Evolutionary conservation across 768 basidiomycete species (phyloP).

Genomic region (Boletellus sp.): DNA sequence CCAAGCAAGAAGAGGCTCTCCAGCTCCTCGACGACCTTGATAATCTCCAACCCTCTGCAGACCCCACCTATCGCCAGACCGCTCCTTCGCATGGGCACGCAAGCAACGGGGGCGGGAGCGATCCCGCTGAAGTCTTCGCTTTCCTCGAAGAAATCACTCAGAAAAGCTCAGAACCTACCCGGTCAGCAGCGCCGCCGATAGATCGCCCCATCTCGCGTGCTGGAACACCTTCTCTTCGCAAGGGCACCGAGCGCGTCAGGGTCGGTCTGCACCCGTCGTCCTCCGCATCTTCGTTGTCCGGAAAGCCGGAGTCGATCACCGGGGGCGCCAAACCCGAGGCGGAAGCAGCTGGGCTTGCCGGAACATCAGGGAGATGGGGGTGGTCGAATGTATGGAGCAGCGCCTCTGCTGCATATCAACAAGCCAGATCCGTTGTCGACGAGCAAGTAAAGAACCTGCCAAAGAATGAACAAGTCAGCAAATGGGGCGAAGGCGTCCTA

Average conservation of each 20-base stretch:
- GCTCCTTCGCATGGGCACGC: constrained; percentile 20
- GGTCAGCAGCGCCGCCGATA: constrained; percentile 49
- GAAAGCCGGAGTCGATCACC: constrained; percentile 27
- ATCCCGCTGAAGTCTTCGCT: constrained; percentile 80
- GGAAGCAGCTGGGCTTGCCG: constrained; percentile 11
- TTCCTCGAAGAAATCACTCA: constrained; percentile 94
- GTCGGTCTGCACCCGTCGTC: constrained; percentile 47
- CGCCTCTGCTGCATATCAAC: constrained; percentile 82
- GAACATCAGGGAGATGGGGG: constrained; percentile 53
- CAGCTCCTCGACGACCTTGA: constrained; percentile 95
- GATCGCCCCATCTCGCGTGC: constrained; percentile 61
- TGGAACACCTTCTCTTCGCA: constrained; percentile 67
- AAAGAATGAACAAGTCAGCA: constrained; percentile 81
- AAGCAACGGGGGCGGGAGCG: constrained; percentile 57
- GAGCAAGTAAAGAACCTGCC: constrained; percentile 89
- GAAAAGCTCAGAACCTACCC: constrained; percentile 79
- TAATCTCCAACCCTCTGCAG: constrained; percentile 54
- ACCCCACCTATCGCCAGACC: constrained; percentile 24
- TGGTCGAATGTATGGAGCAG: constrained; percentile 90
- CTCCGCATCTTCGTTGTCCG: constrained; percentile 42
- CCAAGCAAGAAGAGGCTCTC: constrained; percentile 84
- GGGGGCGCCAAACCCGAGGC: constrained; percentile 24
- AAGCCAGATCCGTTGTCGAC: constrained; percentile 84
- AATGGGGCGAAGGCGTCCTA: constrained; percentile 82
- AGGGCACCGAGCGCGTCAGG: constrained; percentile 73